Base-by-base conservation (phyloP, 2,329 filamentous ascomycete species). In the Macrophomina pseudophaseolina region DNA sequence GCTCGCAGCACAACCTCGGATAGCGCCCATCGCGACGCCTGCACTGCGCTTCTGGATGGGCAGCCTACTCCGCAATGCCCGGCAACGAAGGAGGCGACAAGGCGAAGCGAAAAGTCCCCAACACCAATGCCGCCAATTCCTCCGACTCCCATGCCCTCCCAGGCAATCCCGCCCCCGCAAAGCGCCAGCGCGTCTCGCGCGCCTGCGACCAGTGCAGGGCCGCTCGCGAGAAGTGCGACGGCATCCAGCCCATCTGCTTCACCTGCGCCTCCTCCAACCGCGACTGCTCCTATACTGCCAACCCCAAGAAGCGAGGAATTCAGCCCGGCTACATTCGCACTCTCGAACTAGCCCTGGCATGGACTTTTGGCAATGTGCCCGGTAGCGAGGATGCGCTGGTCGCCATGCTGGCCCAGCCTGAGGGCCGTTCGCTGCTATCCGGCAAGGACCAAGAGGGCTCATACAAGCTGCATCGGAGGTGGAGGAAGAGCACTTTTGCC, bases 241-340 rank as follows among this genome's bases (percentile, higher is more conserved):
- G 91, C 16, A 81, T 82, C 11, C 87, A 88, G 70, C 90, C 90
- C 5, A 81, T 82, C 14, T 93, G 90, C 75, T 87, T 86, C 54
- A 89, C 89, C 2, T 93, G 91, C 78, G 82, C 83, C 6, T 81
- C 85, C 4, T 86, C 90, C 68, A 86, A 85, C 64, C 84, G 90
- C 58, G 76, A 82, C 40, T 94, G 91, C 75, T 88, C 89, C 16
- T 94, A 93, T 75, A 87, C 90, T 68, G 85, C 89, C 64, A 88
- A 87, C 64, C 88, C 90, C 7, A 92, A 92, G 78, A 93, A 93
- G 76, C 84, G 91, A 69, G 91, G 91, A 4, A 87, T 94, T 11
- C 91, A 91, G 71, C 91, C 91, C n/a, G 91, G 91, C 16, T 93
- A 93, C 73, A 89, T 94, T 65, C 86, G 90, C 40, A 90, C 90